Evolutionary conservation across 768 basidiomycete genomes (phyloP), one percentile per base, ranked within the genome.

Genomic region (Pulveroboletus sp.): DNA sequence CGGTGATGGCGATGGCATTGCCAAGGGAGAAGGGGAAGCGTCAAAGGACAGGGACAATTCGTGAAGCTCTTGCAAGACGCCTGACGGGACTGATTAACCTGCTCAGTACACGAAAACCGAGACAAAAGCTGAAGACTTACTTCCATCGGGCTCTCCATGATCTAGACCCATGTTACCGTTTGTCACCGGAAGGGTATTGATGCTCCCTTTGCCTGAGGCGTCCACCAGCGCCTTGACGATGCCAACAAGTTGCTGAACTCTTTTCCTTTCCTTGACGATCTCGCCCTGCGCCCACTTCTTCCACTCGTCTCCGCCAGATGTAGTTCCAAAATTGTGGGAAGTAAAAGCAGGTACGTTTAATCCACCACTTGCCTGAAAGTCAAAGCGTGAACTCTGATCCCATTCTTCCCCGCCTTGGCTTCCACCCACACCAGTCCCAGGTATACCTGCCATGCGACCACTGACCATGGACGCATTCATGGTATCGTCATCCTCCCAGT

Each of bases 191-290:
- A 38, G 42, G 0, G 29, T 20, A n/a, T 36, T 21, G 10, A 11
- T 37, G 3, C 43, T 39, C 11, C 82, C 60, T 51, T 68, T 79
- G 34, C 73, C 73, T 23, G 85, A 73, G 10, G 77, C 70, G 9
- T 89, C 85, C 74, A 83, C 85, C 49, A 90, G 64, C 10, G 75
- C 67, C 46, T 79, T 78, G 24, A 88, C 75, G 23, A 85, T 69
- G 38, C 70, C 65, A 1, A 80, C 77, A 25, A 90, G 72, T 49
- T 76, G 78, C 52, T 85, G 85, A 10, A 81, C 76, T 60, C 81
- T 80, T 41, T 76, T 73, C 45, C 77, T 74, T 64, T 89, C 88
- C 5, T 27, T 89, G 69, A 53, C 69, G 71, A 46, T 82, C 76
- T 66, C 65, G 24, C 52, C 37, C 16, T 60, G 57, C 5, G 65